Percentiles rank a stretch among this genome's conserved stretches.
Evolutionary conservation across 805 yeast species (phyloP).

Genomic region (Saccharomycopsis javanensis): DNA sequence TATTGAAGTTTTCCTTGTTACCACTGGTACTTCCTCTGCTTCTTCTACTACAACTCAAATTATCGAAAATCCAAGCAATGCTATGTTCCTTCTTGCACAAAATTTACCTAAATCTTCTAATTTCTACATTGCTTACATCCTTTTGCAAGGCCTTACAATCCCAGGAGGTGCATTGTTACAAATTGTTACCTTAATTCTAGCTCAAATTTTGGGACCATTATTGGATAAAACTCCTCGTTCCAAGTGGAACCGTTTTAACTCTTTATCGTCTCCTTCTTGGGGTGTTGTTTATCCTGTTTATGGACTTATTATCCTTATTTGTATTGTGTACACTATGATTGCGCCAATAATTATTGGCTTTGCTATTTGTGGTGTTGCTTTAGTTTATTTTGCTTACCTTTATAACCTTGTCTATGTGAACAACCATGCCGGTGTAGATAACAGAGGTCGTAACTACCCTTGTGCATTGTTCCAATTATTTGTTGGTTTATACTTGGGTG

Average conservation of each 20-base stretch:
- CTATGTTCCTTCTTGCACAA: slow-evolving; percentile 63
- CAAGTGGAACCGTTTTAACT: slow-evolving; percentile 71
- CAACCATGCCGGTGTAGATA: slow-evolving; percentile 44
- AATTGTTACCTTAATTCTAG: slow-evolving; percentile 60
- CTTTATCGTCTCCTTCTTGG: slow-evolving; percentile 61
- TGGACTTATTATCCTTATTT: slow-evolving; percentile 65
- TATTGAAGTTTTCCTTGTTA: slow-evolving; percentile 77
- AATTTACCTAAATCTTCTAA: slow-evolving; percentile 86
- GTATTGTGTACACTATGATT: slow-evolving; percentile 68
- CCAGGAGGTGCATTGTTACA: slow-evolving; percentile 74
- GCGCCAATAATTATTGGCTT: slow-evolving; percentile 65
- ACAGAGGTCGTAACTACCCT: slow-evolving; percentile 67
- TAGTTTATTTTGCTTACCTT: slow-evolving; percentile 51
- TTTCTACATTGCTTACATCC: slow-evolving; percentile 75
- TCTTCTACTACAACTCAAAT: slow-evolving; percentile 65
- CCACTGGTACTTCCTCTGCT: slow-evolving; percentile 76
- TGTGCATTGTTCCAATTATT: slow-evolving; percentile 62
- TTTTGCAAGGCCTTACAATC: slow-evolving; percentile 70
- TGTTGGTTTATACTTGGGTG: slow-evolving; percentile 62
- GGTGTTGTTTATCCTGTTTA: slow-evolving; percentile 75
- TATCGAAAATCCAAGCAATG: slow-evolving; percentile 52
- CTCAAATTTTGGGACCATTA: slow-evolving; percentile 57
- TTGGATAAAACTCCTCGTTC: slow-evolving; percentile 87
- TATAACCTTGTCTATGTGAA: slow-evolving; percentile 58
- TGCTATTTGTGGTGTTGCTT: slow-evolving; percentile 45